These are phyloP conservation scores for Fusarium cyanostomum DNA, from an alignment of 2,329 filamentous ascomycete genomes.

Conservation along the genomic window DNA sequence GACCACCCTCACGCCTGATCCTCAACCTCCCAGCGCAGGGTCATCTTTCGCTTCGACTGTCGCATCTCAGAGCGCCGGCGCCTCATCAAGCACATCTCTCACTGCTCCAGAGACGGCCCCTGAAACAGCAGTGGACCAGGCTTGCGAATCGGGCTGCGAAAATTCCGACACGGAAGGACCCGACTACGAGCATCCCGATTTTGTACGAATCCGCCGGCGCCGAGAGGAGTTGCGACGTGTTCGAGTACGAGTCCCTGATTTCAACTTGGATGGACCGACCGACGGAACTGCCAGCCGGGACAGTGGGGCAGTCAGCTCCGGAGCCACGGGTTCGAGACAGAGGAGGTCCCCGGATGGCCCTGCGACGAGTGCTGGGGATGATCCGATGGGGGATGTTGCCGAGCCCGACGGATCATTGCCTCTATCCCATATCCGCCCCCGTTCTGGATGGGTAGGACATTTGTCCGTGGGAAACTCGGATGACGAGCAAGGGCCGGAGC, in stretches of 20 bases:
- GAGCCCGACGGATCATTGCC: conserved; percentile 7
- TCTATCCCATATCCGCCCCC: conserved; percentile 9
- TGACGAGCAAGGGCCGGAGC: conserved; percentile 37
- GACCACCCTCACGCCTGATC: conserved; percentile 82
- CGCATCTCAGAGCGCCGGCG: conserved; percentile 53
- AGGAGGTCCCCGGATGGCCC: conserved; percentile 23
- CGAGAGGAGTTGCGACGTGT: conserved; percentile 25
- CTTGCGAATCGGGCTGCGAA: conserved; percentile 64
- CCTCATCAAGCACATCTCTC: conserved; percentile 55
- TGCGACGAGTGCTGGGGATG: neutral
- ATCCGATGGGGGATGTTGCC: neutral
- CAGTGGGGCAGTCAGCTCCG: conserved; percentile 19
- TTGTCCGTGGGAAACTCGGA: conserved; percentile 42
- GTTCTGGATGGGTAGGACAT: conserved; percentile 40
- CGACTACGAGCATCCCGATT: conserved; percentile 50
- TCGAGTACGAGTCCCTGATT: conserved; percentile 30
- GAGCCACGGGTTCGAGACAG: neutral
- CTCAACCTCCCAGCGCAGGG: conserved; percentile 79
- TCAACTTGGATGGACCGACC: conserved; percentile 26
- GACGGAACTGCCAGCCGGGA: conserved; percentile 10
- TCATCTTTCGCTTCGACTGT: conserved; percentile 81
- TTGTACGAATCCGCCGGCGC: conserved; percentile 25
- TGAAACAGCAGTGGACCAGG: conserved; percentile 50
- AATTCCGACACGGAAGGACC: conserved; percentile 65
- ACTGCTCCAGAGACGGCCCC: conserved; percentile 48